Percentiles rank a stretch among this genome's conserved stretches.
Evolutionary conservation across 129 eudicot genomes (phyloP).

Genomic region (Saussurea involucrata): DNA sequence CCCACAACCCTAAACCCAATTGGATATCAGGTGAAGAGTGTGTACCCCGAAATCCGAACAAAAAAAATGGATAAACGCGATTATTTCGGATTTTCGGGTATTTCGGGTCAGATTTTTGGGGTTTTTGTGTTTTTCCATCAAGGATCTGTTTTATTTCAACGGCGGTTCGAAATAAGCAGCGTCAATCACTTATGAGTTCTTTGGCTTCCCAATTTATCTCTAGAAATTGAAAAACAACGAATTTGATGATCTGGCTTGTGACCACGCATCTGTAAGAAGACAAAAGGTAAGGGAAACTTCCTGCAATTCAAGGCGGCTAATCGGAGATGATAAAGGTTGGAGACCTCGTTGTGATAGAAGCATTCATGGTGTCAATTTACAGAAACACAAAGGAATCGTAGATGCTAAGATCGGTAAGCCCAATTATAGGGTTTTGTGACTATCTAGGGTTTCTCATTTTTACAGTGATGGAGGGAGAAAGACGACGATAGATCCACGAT

Average conservation of each 20-base stretch:
- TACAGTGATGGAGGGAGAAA: slow-evolving; percentile 19
- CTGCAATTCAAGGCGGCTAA: slow-evolving; percentile 41
- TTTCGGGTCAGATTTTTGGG: too few species aligned
- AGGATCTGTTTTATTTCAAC: too few species aligned
- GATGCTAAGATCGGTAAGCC: not conserved
- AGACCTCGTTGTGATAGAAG: slow-evolving; percentile 25
- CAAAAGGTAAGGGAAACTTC: slow-evolving; percentile 32
- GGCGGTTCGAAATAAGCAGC: too few species aligned
- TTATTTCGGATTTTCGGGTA: too few species aligned
- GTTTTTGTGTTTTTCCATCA: too few species aligned
- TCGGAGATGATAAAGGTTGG: slow-evolving; percentile 71
- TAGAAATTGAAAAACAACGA: slow-evolving; percentile 30
- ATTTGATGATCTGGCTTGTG: slow-evolving; percentile 30
- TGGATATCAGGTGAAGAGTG: too few species aligned
- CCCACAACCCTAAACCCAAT: too few species aligned
- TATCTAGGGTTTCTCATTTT: slow-evolving; percentile 23
- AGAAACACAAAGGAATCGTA: not conserved
- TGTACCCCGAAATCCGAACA: too few species aligned
- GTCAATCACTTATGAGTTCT: too few species aligned
- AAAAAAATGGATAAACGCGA: too few species aligned
- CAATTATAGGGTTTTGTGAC: slow-evolving; percentile 17
- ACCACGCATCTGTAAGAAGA: slow-evolving; percentile 32
- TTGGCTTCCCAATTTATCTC: too few species aligned
- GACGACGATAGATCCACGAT: slow-evolving; percentile 7
- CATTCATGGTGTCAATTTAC: slow-evolving; percentile 15